Evolutionary conservation across 257 asterid genomes (phyloP).

Genomic region (Solanum virginianum): DNA sequence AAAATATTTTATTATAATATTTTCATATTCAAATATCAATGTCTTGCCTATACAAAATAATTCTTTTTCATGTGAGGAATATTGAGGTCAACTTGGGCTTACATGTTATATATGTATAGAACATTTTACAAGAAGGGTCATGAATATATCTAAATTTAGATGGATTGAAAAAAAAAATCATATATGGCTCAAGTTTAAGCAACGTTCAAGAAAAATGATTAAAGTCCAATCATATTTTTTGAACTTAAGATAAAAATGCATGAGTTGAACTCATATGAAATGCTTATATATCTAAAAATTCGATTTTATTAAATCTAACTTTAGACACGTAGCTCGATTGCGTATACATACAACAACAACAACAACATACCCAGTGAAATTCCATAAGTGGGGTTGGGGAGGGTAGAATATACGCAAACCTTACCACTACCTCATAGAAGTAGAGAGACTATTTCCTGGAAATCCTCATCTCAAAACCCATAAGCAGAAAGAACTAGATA

Average conservation of each 20-base stretch:
- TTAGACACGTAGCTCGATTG: not conserved
- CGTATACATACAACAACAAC: no score
- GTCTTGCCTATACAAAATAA: not conserved
- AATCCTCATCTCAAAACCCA: no score
- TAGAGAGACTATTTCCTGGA: no score
- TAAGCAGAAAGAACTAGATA: no score
- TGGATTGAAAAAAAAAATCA: no score
- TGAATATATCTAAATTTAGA: not conserved
- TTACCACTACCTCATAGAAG: no score
- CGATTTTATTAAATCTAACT: not conserved
- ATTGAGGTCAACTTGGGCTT: not conserved
- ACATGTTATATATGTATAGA: not conserved
- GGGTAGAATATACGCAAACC: no score
- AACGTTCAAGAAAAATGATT: not conserved
- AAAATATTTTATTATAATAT: not conserved
- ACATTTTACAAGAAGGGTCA: not conserved
- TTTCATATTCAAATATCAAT: not conserved
- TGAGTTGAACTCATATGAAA: not conserved
- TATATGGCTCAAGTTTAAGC: no score
- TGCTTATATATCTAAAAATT: not conserved
- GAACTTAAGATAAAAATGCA: not conserved
- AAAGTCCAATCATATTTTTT: not conserved
- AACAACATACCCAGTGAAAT: no score
- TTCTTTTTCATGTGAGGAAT: not conserved
- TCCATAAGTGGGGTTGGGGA: no score